phyloP scores from a whole-genome alignment of 805 yeast species.

The Schizosaccharomyces japonicus region DNA sequence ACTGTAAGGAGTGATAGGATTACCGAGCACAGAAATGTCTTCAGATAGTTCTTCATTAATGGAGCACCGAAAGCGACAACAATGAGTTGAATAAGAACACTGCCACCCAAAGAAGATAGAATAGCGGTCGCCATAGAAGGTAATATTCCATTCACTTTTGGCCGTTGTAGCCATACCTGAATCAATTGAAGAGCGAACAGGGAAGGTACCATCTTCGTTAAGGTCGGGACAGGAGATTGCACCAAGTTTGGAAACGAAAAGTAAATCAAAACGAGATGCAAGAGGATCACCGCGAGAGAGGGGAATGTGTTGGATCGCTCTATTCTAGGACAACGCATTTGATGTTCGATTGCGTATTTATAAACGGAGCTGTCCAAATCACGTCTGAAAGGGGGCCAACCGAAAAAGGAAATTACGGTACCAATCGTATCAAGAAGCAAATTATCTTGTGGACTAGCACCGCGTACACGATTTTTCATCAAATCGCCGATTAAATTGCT shows the following conservation, averaged over 20 bases:
- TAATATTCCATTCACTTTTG: background rate
- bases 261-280: background rate
- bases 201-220: background rate
- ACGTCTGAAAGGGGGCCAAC: background rate
- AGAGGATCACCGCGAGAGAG: background rate
- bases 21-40: conserved; percentile 35
- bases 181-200: background rate
- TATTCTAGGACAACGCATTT: background rate
- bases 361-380: background rate
- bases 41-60: conserved; percentile 24
- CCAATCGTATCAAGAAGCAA: background rate
- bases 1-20: conserved; percentile 38
- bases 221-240: background rate
- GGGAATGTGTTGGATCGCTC: background rate
- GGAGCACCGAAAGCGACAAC: conserved; percentile 68
- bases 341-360: background rate
- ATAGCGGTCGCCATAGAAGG: background rate
- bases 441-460: conserved; percentile 1
- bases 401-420: background rate
- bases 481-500: conserved; percentile 79
- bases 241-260: background rate
- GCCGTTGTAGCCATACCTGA: background rate
- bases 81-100: conserved; percentile 15
- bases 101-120: background rate
- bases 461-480: conserved; percentile 14